Conservation (phyloP, 129 eudicot genomes). For the Flaveria ramosissima region DNA sequence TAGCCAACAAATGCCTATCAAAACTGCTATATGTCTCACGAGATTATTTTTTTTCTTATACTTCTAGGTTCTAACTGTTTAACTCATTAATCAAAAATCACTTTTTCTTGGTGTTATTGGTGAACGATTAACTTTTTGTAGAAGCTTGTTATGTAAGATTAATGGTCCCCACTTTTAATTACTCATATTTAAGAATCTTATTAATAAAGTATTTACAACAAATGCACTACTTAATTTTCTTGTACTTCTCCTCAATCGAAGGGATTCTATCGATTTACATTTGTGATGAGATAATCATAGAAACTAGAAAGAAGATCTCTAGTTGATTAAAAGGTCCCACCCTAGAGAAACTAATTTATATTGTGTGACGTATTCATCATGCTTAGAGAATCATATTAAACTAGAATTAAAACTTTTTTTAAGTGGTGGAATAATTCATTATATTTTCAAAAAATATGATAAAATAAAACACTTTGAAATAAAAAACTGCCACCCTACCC, state of each 20-base stretch:
- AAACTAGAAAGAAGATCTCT: constrained; percentile 20
- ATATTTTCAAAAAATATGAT: too few relatives aligned
- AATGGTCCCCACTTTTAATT: constrained; percentile 27
- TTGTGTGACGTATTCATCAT: too few relatives aligned
- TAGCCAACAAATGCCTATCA: too few relatives aligned
- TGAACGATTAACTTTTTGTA: not conserved
- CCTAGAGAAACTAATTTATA: not conserved
- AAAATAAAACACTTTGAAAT: too few relatives aligned
- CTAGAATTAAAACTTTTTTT: too few relatives aligned
- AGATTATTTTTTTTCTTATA: not conserved
- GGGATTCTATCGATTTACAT: constrained; percentile 49
- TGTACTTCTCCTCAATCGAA: constrained; percentile 64
- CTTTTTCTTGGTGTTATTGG: not conserved
- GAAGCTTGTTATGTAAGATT: constrained; percentile 18
- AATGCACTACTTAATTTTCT: constrained; percentile 26
- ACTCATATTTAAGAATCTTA: constrained; percentile 8
- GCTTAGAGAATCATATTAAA: too few relatives aligned
- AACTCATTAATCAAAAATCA: not conserved
- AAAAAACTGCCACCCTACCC: too few relatives aligned
- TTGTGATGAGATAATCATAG: constrained; percentile 27
- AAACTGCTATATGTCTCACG: too few relatives aligned
- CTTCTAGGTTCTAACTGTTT: not conserved
- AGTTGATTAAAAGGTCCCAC: constrained; percentile 12
- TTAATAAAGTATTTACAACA: constrained; percentile 13
- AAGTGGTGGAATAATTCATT: too few relatives aligned